Evolutionary conservation across 345 rosid species (phyloP).

Genomic region (Gossypium bickii): DNA sequence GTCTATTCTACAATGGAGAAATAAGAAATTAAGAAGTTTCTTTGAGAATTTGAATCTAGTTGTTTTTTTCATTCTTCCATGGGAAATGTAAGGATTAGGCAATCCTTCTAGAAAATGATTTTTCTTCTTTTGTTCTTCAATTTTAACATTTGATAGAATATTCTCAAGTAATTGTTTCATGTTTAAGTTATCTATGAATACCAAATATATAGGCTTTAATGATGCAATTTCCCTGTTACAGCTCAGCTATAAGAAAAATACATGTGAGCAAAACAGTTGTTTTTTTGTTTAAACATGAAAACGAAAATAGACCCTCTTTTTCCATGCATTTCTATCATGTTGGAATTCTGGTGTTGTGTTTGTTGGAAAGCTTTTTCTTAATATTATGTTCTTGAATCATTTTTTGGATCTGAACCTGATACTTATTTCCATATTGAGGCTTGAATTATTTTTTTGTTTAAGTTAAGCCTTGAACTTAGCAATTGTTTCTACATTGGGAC

Average conservation of each 20-base stretch:
- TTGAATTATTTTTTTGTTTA: too few relatives aligned
- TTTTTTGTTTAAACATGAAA: not conserved
- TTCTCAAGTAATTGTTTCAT: not conserved
- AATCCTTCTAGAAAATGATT: not conserved
- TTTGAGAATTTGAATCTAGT: not conserved
- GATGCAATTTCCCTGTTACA: not conserved
- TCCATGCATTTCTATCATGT: too few relatives aligned
- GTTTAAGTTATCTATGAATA: not conserved
- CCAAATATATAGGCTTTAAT: not conserved
- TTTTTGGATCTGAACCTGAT: too few relatives aligned
- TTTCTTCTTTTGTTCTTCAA: not conserved
- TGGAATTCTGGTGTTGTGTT: too few relatives aligned
- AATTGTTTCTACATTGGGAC: too few relatives aligned
- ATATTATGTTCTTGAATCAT: too few relatives aligned
- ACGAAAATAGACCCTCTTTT: too few relatives aligned
- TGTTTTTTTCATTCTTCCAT: not conserved
- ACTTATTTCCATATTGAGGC: too few relatives aligned
- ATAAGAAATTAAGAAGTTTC: not conserved
- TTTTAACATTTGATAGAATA: not conserved
- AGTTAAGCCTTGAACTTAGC: too few relatives aligned
- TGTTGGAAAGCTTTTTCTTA: too few relatives aligned
- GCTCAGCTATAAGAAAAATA: conserved; percentile 6
- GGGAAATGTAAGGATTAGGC: not conserved
- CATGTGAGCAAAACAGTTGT: not conserved
- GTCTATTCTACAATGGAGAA: not conserved